Evolutionary conservation across 768 basidiomycete species (phyloP), one percentile per base, ranked within the genome.

Genomic region (Pleurotus sapidus): DNA sequence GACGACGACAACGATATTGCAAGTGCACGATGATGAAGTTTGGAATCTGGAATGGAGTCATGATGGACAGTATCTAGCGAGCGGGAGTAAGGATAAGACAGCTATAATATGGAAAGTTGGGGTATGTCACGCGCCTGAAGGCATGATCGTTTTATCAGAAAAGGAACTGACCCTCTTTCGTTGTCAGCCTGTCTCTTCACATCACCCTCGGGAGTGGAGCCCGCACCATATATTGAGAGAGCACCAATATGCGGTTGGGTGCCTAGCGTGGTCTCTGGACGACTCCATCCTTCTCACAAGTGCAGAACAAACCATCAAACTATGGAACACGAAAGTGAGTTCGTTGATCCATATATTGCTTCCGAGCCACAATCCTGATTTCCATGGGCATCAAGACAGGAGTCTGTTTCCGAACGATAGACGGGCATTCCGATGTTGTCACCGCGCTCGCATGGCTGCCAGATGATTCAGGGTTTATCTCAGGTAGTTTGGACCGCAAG

Each of bases 41-140:
- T 98, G 96, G 95, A 87, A 90, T 67, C 72, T 98, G 58, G 89
- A 89, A 68, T 99, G 95, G 95, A 96, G 94, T 71, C 92, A 91
- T 64, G 87, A 88, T 67, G 97, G 97, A 2, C 71, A 72, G 49
- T 87, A 81, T 64, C 77, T 99, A 49, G 97, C 95, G 27, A 95
- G 87, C 61, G 91, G 89, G 38, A 89, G 95, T 56, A 91, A 84
- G 70, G 96, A 98, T 72, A 85, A 83, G 74, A 80, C 82, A 4
- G 94, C 90, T 5, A 91, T 97, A 56, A 89, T 98, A 49, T 98
- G 95, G 95, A 79, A 79, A 46, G 78, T 94, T 55, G 84, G 83
- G 74, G 95, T 93, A 71, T 65, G 89, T 73, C 56, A 50, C 42
- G 49, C 57, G n/a, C 59, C 55, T 49, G 20, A 20, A 50, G 38